phyloP scores from a whole-genome alignment of 2,329 filamentous ascomycete species.

The Microsporum ferrugineum region DNA sequence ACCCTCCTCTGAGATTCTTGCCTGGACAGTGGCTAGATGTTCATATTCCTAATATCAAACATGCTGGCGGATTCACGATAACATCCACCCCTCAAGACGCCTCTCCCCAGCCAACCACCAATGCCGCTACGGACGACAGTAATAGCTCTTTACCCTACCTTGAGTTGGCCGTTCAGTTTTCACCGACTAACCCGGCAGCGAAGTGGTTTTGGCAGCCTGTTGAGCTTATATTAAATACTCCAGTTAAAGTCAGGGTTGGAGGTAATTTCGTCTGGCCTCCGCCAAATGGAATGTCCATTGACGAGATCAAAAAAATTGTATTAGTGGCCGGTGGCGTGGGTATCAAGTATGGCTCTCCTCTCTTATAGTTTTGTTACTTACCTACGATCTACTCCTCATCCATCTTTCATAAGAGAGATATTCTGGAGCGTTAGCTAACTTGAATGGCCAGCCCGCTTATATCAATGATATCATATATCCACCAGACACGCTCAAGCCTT shows the following conservation, averaged over 20 bases:
- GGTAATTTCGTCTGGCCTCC: slow-evolving; percentile 75
- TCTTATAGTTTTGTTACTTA: not conserved
- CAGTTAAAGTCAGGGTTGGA: slow-evolving; percentile 59
- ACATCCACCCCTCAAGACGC: slow-evolving; percentile 59
- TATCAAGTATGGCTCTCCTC: slow-evolving; percentile 49
- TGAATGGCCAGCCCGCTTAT: slow-evolving; percentile 48
- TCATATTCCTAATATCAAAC: slow-evolving; percentile 55
- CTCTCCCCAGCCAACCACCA: slow-evolving; percentile 18
- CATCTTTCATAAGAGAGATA: not conserved
- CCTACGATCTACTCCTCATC: not conserved
- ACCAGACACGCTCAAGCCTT: slow-evolving; percentile 28
- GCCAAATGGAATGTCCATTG: slow-evolving; percentile 30
- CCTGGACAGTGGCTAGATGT: slow-evolving; percentile 86
- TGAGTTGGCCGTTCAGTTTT: slow-evolving; percentile 67
- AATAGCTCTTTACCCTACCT: slow-evolving; percentile 26
- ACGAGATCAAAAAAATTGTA: slow-evolving; percentile 48
- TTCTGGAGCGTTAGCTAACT: not conserved
- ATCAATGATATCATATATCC: slow-evolving; percentile 57
- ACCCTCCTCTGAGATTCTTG: slow-evolving; percentile 48
- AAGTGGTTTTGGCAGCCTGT: slow-evolving; percentile 60
- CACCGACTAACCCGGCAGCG: slow-evolving; percentile 59
- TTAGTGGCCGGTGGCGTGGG: slow-evolving; percentile 74
- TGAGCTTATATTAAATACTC: slow-evolving; percentile 45
- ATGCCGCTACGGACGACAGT: slow-evolving; percentile 8
- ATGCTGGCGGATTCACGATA: slow-evolving; percentile 79